Percentiles rank a stretch among this genome's conserved stretches.
These are phyloP conservation scores for Saccharum officinarum DNA, from an alignment of 176 grass and related monocot genomes.

Conservation along the genomic window DNA sequence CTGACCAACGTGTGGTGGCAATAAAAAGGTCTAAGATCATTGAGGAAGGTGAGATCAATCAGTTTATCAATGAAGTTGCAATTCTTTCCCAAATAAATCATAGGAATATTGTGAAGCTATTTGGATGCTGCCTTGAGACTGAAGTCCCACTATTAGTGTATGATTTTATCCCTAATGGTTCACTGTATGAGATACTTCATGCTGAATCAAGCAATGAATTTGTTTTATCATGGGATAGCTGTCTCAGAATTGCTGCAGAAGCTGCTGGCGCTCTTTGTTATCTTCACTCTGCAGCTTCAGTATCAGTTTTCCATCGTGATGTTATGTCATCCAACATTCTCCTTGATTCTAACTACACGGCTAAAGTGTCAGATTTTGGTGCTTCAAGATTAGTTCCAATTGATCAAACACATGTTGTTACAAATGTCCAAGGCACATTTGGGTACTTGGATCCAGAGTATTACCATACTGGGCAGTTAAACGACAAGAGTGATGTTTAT, in stretches of 20 bases:
- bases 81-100: constrained; percentile 6
- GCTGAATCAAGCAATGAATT: not conserved
- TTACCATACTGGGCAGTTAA: not conserved
- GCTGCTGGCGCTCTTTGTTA: no score
- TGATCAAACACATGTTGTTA: no score
- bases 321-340: no score
- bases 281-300: no score
- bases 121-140: constrained; percentile 14
- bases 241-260: not conserved
- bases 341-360: no score
- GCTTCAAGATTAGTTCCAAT: no score
- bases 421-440: no score
- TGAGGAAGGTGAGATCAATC: constrained; percentile 6
- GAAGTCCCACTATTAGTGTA: not conserved
- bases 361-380: no score
- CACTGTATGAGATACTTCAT: not conserved
- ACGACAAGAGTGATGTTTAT: not conserved
- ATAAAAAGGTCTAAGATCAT: not conserved
- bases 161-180: constrained; percentile 8
- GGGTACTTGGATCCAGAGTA: no score
- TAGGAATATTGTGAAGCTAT: not conserved
- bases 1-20: not conserved
- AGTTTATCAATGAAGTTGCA: constrained; percentile 19
- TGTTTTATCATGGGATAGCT: not conserved
- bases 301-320: no score